Percentiles rank a stretch among this genome's conserved stretches.
Evolutionary conservation across 129 eudicot species (phyloP).

Genomic region (Smallanthus sonchifolius): DNA sequence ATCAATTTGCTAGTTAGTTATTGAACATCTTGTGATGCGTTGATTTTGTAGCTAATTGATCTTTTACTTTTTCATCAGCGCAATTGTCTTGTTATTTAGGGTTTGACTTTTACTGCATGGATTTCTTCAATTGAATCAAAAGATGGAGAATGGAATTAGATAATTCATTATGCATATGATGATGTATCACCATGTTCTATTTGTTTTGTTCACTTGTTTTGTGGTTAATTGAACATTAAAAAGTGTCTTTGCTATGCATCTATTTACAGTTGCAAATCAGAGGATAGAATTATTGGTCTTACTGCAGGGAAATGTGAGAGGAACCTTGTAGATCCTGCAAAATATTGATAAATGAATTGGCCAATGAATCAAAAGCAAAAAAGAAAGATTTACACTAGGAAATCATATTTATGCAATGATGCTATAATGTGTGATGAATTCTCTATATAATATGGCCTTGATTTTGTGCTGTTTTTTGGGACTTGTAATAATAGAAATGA

Average conservation of each 20-base stretch:
- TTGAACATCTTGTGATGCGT: neutral
- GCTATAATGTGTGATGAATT: too few relatives aligned
- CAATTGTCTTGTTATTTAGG: too few relatives aligned
- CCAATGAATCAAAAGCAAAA: neutral
- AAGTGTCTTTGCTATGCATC: neutral
- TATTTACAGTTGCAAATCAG: neutral
- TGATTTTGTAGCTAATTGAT: neutral
- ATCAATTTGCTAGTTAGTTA: neutral
- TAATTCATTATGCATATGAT: neutral
- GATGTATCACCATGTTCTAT: neutral
- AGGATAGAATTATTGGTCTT: neutral
- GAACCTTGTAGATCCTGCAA: neutral
- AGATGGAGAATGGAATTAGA: neutral
- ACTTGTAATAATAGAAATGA: neutral
- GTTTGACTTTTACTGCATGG: neutral
- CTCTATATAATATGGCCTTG: neutral
- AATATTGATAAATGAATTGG: neutral
- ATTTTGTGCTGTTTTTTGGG: neutral
- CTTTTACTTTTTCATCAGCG: too few relatives aligned
- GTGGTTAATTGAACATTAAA: slow-evolving; percentile 1
- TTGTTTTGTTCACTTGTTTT: neutral
- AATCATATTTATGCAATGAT: neutral
- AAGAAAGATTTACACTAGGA: neutral
- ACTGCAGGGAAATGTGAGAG: neutral
- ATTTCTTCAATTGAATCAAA: neutral